These are phyloP conservation scores for Liriodendron chinense DNA, from an alignment of 164 flowering plant species.

Conservation along the genomic window DNA sequence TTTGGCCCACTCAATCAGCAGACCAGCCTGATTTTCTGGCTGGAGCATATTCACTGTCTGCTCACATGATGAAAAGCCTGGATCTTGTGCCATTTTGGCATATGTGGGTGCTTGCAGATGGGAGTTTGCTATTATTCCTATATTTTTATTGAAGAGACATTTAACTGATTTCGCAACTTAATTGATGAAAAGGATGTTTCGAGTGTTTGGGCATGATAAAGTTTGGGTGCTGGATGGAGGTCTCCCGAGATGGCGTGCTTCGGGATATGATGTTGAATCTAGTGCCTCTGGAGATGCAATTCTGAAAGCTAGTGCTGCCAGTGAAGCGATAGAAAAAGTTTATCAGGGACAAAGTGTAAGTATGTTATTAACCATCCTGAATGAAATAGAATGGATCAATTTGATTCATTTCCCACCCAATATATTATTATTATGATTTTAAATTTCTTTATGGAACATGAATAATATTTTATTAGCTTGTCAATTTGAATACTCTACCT, in stretches of 20 bases:
- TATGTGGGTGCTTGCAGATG: neutral
- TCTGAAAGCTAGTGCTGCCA: conserved; percentile 96
- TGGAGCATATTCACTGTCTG: neutral
- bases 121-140: neutral
- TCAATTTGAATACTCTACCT: neutral
- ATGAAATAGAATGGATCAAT: neutral
- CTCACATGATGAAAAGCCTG: neutral
- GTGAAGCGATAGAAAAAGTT: conserved; percentile 92
- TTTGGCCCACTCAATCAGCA: neutral
- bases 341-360: conserved; percentile 79
- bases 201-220: conserved; percentile 97
- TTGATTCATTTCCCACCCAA: neutral
- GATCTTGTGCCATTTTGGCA: neutral
- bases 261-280: conserved; percentile 98
- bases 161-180: conserved; percentile 5
- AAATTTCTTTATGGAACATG: neutral
- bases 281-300: conserved; percentile 98
- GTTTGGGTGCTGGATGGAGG: conserved; percentile 99
- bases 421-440: neutral
- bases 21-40: neutral
- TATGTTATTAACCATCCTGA: neutral
- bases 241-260: conserved; percentile 92
- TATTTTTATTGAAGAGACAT: neutral
- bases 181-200: conserved; percentile 77
- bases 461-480: neutral